Base-by-base conservation (phyloP, 1,139 yeast species). In the Candida labiduridarum region DNA sequence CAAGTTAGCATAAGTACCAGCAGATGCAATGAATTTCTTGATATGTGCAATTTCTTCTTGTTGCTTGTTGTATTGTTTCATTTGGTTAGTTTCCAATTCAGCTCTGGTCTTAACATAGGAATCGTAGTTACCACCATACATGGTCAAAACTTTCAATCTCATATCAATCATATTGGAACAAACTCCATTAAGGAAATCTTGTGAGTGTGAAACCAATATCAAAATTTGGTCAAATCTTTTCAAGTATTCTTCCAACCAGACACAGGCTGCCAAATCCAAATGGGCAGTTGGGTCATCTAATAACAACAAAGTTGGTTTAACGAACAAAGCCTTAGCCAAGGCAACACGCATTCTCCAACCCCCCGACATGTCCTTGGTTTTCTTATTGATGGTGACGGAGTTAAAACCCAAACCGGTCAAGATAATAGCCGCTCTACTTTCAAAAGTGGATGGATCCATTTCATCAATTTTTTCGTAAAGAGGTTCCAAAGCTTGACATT, bases 271-370 rank as follows among this genome's bases (percentile, higher is more conserved):
- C 69, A 95, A 83, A 79, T 94, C 99, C 83, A 94, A 89, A 76
- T 94, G 99, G 56, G 99, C 99, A 61, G 99, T 95, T 65, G 99
- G 99, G 72, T 94, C 99, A 79, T 94, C 99, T 69, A 89, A 81
- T 62, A 89, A 78, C 64, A 89, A 78, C 62, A 89, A 74, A 49
- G 96, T 87, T 65, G 96, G 96, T 74, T 89, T 89, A 57, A 89
- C 96, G 77, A 87, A 86, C 62, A 87, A 79, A 19, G 96, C 96
- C 75, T 87, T 87, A 57, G 92, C 90, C 50, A 88, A 79, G 35
- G 96, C 94, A 54, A 88, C 96, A 72, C 96, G 86, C 96, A 88
- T 88, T 77, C 87, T 85, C 96, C 96, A 88, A 62, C 96, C 96
- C 84, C 99, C 99, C 69, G 97, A 90, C 99, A 94, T 94, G 69